Percentiles rank a stretch among this genome's conserved stretches.
Evolutionary conservation across 2,329 filamentous ascomycete genomes (phyloP).

Genomic region (Ophiosphaerella korrae): DNA sequence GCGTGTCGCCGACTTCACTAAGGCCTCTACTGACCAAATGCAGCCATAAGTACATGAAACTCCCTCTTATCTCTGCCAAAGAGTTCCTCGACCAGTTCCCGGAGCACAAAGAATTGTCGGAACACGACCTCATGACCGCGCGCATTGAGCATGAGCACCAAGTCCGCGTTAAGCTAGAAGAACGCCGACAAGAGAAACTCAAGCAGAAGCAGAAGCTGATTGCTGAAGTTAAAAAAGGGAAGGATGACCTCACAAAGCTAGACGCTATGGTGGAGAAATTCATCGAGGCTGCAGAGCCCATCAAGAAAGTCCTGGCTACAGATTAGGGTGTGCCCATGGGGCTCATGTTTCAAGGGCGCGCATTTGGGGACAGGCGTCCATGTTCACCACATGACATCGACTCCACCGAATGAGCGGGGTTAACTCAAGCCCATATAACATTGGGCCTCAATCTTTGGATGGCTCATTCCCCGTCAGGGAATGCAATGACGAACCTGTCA

Average conservation of each 20-base stretch:
- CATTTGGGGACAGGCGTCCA: neutral
- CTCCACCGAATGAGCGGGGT: neutral
- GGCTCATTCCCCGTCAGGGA: too few species aligned
- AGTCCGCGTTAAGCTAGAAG: slow-evolving; percentile 83
- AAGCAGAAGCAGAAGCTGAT: slow-evolving; percentile 71
- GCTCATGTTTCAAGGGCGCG: neutral
- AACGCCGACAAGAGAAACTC: slow-evolving; percentile 69
- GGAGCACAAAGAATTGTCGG: slow-evolving; percentile 71
- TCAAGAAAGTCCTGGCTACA: slow-evolving; percentile 84
- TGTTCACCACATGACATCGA: neutral
- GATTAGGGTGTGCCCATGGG: slow-evolving; percentile 47
- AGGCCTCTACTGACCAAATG: slow-evolving; percentile 8
- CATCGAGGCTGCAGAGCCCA: slow-evolving; percentile 88
- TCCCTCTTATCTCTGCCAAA: slow-evolving; percentile 82
- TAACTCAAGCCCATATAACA: neutral
- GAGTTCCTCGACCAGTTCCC: slow-evolving; percentile 80
- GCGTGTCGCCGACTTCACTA: slow-evolving; percentile 44
- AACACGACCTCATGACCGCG: slow-evolving; percentile 84
- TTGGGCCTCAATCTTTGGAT: too few species aligned
- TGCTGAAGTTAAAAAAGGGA: slow-evolving; percentile 85
- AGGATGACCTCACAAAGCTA: slow-evolving; percentile 88
- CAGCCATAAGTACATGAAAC: slow-evolving; percentile 84
- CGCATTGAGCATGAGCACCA: slow-evolving; percentile 89
- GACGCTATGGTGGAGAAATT: slow-evolving; percentile 94
- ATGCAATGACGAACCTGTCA: too few species aligned